Evolutionary conservation across 2,329 filamentous ascomycete species (phyloP), one percentile per base, ranked within the genome.

Genomic region (Neopestalotiopsis sp.): DNA sequence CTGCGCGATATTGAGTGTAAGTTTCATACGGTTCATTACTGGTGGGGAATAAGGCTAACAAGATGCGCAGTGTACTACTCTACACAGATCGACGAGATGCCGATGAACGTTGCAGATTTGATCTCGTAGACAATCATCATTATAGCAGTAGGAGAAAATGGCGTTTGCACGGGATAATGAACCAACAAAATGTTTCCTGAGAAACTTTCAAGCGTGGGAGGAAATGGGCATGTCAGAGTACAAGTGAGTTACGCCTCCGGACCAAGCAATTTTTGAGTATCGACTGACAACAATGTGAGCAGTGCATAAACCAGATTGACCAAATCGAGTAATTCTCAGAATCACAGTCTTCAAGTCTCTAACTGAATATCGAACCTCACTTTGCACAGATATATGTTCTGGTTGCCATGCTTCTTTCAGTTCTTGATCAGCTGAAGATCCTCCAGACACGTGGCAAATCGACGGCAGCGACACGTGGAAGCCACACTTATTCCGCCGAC

Each of bases 71-170:
- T 97, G 77, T 97, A 97, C 84, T 97, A 97, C 83, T 97, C 94
- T 17, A 97, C 95, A 61, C 95, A 98, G 84, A 97, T 98, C 75
- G 95, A 98, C 76, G 95, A 98, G 86, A 98, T 98, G 95, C 95
- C 95, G 20, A 98, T 98, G 95, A 98, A 98, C 78, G 94, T 94
- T 79, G 89, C 88, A 76, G 87, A 88, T 74, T 84, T 90, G 34
- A 87, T 87, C 69, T 80, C 86, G 45, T 89, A 83, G 80, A 59
- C 13, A 10, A 10, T 61, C 57, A 32, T 20, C 17, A 7, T 10
- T n/a, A 10, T 10, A 34, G 7, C 32, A 34, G 10, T 3, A 7
- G 28, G 12, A 61, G 57, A 61, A 30, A 30, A 17, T 61, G 32
- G 32, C 32, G 28, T 30, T 28, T 61, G 28, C 3, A 28, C 20